Base-by-base conservation (phyloP, 345 rosid genomes). In the Eutrema heterophyllum region DNA sequence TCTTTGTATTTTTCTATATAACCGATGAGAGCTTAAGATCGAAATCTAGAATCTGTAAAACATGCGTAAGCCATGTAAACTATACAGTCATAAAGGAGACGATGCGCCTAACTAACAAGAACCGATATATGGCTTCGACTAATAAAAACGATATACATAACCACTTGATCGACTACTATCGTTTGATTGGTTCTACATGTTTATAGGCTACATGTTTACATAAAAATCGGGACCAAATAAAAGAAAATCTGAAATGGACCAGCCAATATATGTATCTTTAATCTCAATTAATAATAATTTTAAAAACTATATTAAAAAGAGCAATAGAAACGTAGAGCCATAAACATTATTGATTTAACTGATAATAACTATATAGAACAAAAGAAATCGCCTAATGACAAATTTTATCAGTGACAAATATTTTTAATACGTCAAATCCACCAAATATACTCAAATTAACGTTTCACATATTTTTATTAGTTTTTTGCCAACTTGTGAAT, bases 221-320 rank as follows among this genome's bases (percentile, higher is more conserved):
- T n/a, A 38, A 46, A 36, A 46, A 36, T 12, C 3, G 66, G 72
- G 72, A 65, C 72, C 78, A 45, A 64, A 56, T 65, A 45, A 65
- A 65, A 56, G 59, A 65, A 73, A 73, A 56, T 35, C 71, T 55
- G 43, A 44, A 55, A 65, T 65, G 77, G 77, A 65, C 66, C 77
- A 36, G 48, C 40, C 49, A 73, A n/a, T 43, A 4, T 43, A 30
- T 35, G n/a, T 43, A 53, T 73, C 56, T 73, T 66, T 54, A 36
- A 15, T 65, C 35, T 26, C n/a, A 26, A 16, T 36, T 10, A 13
- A 43, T 0, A 38, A 52, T 32, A 32, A 45, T 33, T 11, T 8
- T 2, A n/a, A 33, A 33, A 33, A 18, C 5, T 16, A 4, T 57
- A 56, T 5, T 13, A 57, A 38, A 44, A 55, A 15, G 2, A 44